Evolutionary conservation across 2,329 filamentous ascomycete species (phyloP).

Genomic region (Leptographium radiaticola): DNA sequence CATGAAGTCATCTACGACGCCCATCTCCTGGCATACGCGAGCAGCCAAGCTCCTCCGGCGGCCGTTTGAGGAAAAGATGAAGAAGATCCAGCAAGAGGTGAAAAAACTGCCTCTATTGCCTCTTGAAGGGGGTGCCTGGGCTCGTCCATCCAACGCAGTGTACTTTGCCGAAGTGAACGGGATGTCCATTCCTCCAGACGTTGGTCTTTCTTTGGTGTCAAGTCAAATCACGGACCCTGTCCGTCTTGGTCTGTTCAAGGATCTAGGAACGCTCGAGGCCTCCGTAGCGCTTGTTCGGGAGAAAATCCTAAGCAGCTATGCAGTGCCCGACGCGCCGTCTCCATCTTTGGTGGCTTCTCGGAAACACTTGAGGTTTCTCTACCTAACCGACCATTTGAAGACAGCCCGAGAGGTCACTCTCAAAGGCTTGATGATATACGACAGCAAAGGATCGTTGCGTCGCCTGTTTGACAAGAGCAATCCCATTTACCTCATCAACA

Average conservation of each 20-base stretch:
- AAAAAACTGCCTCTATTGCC: neutral
- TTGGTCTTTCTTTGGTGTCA: neutral
- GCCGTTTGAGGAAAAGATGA: neutral
- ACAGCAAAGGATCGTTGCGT: neutral
- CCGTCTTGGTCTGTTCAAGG: neutral
- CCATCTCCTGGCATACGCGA: constrained; percentile 11
- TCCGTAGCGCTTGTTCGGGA: neutral
- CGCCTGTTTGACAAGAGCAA: neutral
- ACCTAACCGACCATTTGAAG: neutral
- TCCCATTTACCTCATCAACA: neutral
- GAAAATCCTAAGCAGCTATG: neutral
- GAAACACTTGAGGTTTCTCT: neutral
- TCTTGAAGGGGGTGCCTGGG: neutral
- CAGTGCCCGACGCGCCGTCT: too few species aligned
- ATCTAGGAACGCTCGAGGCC: neutral
- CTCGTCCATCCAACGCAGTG: neutral
- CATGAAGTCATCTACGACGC: constrained; percentile 7
- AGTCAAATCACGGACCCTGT: neutral
- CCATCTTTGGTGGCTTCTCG: neutral
- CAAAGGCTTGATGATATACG: neutral
- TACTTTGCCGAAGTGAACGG: neutral
- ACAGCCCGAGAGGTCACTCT: neutral
- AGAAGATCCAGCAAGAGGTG: neutral
- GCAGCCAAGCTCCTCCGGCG: constrained; percentile 11
- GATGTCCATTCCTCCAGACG: neutral